These are phyloP conservation scores for Nicotiana undulata DNA, from an alignment of 257 asterid species.

Conservation along the genomic window DNA sequence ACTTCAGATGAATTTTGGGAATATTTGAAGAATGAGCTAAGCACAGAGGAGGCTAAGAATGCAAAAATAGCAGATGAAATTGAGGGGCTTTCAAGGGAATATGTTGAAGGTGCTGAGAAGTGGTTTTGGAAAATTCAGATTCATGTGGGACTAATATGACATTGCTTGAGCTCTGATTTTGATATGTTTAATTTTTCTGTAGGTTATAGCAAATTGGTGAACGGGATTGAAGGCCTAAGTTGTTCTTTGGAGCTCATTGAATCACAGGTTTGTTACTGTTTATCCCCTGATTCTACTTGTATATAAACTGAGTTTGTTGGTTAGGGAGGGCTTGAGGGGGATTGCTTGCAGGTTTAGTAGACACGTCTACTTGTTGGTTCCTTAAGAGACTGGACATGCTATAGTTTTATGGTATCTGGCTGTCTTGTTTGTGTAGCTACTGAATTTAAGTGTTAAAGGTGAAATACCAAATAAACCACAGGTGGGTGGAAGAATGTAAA, in stretches of 20 bases:
- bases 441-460: background rate
- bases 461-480: background rate
- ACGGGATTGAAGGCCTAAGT: constrained; percentile 53
- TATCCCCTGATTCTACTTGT: background rate
- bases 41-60: constrained; percentile 47
- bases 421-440: background rate
- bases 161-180: background rate
- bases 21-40: constrained; percentile 45
- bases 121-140: constrained; percentile 1
- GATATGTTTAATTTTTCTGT: constrained; percentile 5
- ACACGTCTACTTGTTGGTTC: background rate
- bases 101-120: constrained; percentile 39
- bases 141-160: background rate
- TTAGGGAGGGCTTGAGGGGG: background rate
- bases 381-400: background rate
- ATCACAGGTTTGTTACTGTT: constrained; percentile 41
- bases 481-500: background rate
- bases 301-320: background rate
- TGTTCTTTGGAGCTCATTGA: constrained; percentile 47
- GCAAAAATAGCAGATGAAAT: constrained; percentile 36
- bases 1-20: constrained; percentile 45
- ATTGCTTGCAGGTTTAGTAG: background rate
- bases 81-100: constrained; percentile 43
- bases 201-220: constrained; percentile 50
- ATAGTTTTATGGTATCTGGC: background rate